Evolutionary conservation across 768 basidiomycete genomes (phyloP).

Genomic region (Amanita molliuscula): DNA sequence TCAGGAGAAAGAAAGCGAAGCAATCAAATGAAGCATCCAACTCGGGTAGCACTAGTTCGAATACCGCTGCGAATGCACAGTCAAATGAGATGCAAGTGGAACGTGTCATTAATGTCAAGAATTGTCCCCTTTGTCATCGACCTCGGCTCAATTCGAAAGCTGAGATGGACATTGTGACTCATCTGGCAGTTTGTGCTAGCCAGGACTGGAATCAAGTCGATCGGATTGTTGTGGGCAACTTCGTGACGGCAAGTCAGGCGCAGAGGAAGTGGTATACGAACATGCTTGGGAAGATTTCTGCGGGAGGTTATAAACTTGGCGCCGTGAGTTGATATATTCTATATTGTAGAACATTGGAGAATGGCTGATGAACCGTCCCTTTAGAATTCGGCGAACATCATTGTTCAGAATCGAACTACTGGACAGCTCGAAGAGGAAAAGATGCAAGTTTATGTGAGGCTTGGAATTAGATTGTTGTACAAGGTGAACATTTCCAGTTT

Average conservation of each 20-base stretch:
- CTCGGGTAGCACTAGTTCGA: not conserved
- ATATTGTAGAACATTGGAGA: not conserved
- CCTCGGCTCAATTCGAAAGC: constrained; percentile 77
- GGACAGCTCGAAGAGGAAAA: constrained; percentile 96
- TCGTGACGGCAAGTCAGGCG: constrained; percentile 88
- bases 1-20: constrained; percentile 10
- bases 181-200: constrained; percentile 92
- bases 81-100: constrained; percentile 41
- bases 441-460: constrained; percentile 87
- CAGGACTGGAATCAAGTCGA: constrained; percentile 89
- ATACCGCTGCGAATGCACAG: constrained; percentile 4
- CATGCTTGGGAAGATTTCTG: constrained; percentile 76
- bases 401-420: constrained; percentile 88
- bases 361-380: not conserved
- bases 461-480: constrained; percentile 90
- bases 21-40: not conserved
- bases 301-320: constrained; percentile 82
- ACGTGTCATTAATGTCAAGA: constrained; percentile 90
- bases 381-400: constrained; percentile 95
- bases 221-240: constrained; percentile 85
- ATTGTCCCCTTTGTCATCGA: constrained; percentile 89
- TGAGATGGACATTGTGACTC: constrained; percentile 92
- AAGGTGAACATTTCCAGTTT: constrained; percentile 31
- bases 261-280: constrained; percentile 97
- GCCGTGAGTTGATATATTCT: constrained; percentile 37